Percentiles rank a stretch among this genome's conserved stretches.
These are phyloP conservation scores for Arachis monticola DNA, from an alignment of 331 rosid species.

Conservation along the genomic window DNA sequence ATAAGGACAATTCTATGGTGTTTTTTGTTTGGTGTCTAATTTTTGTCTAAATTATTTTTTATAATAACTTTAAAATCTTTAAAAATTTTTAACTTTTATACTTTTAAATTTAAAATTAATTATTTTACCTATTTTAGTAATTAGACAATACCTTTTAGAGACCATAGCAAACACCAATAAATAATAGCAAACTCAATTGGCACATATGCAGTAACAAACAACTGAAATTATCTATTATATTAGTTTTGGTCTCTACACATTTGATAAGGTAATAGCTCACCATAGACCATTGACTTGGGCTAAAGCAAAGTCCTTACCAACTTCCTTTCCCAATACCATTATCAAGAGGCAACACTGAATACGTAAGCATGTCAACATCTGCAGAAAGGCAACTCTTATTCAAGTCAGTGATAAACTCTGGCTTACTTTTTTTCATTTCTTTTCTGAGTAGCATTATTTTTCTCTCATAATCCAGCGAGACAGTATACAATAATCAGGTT, in stretches of 20 bases:
- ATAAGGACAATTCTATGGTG: too few species aligned
- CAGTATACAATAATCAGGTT: not conserved
- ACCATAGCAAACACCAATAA: not conserved
- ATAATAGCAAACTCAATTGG: slow-evolving; percentile 12
- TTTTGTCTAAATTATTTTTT: too few species aligned
- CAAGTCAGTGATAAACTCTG: slow-evolving; percentile 20
- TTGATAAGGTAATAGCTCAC: slow-evolving; percentile 52
- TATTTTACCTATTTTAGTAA: too few species aligned
- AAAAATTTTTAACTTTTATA: too few species aligned
- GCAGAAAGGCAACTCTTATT: slow-evolving; percentile 38
- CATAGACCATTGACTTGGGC: slow-evolving; percentile 72
- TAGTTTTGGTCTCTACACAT: too few species aligned
- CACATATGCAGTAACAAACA: slow-evolving; percentile 1
- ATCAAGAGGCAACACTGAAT: slow-evolving; percentile 77
- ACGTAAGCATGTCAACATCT: slow-evolving; percentile 78
- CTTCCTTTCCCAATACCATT: slow-evolving; percentile 82
- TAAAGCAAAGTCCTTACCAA: slow-evolving; percentile 94
- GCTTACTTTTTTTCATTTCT: not conserved
- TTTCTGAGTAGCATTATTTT: too few species aligned
- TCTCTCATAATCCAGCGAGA: slow-evolving; percentile 9
- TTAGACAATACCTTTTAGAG: too few species aligned
- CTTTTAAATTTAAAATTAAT: too few species aligned
- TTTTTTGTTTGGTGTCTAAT: too few species aligned
- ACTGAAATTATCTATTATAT: too few species aligned
- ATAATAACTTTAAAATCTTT: too few species aligned